These are phyloP conservation scores for Rhizoclosmatium sp. DNA, from an alignment of 192 early-diverging fungal species.

Conservation along the genomic window DNA sequence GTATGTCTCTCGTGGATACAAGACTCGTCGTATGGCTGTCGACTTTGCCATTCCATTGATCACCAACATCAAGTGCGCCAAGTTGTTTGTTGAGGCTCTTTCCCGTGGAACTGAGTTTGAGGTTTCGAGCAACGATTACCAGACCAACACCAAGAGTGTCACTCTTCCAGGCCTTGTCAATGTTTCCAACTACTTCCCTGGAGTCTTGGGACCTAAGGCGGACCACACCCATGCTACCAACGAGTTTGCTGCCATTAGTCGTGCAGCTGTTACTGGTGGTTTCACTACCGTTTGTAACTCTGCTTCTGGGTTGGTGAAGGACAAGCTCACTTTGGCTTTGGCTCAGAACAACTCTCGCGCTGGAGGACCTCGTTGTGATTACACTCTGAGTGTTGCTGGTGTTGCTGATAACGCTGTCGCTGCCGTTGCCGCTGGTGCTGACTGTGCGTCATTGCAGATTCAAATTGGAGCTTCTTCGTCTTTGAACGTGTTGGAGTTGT, in stretches of 20 bases:
- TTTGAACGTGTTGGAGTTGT: slow-evolving; percentile 60
- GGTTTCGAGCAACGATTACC: slow-evolving; percentile 86
- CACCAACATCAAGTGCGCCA: slow-evolving; percentile 99
- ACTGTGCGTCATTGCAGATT: slow-evolving; percentile 67
- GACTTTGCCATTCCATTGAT: slow-evolving; percentile 97
- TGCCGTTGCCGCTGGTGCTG: slow-evolving; percentile 50
- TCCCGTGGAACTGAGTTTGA: slow-evolving; percentile 77
- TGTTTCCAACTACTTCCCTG: slow-evolving; percentile 73
- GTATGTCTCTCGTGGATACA: slow-evolving; percentile 94
- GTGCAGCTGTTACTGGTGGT: slow-evolving; percentile 82
- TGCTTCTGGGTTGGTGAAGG: slow-evolving; percentile 63
- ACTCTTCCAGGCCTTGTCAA: slow-evolving; percentile 90
- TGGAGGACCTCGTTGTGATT: slow-evolving; percentile 72
- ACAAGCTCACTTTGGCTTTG: slow-evolving; percentile 60
- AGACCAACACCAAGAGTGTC: slow-evolving; percentile 85
- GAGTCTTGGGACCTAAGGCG: slow-evolving; percentile 49
- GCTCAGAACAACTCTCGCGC: slow-evolving; percentile 56
- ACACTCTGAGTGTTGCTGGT: slow-evolving; percentile 71
- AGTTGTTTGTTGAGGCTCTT: slow-evolving; percentile 96
- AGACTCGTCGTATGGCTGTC: slow-evolving; percentile 95
- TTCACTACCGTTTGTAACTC: slow-evolving; percentile 85
- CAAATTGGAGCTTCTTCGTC: slow-evolving; percentile 58
- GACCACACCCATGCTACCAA: slow-evolving; percentile 29
- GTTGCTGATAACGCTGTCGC: slow-evolving; percentile 67
- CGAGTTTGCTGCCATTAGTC: slow-evolving; percentile 70